phyloP scores from a whole-genome alignment of 2,329 filamentous ascomycete genomes.

The Colletotrichum sp. region DNA sequence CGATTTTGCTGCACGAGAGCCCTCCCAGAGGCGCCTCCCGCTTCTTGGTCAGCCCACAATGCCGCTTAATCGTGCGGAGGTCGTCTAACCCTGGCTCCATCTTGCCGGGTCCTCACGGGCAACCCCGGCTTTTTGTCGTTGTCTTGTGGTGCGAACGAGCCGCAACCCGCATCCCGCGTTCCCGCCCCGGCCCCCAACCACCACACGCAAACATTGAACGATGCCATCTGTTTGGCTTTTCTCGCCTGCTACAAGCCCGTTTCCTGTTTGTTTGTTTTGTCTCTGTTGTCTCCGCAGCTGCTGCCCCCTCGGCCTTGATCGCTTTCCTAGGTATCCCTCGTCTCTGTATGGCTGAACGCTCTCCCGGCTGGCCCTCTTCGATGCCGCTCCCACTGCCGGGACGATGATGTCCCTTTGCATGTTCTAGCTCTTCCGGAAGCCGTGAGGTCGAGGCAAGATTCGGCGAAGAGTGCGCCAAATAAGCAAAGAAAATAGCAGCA shows the following conservation, averaged over 20 bases:
- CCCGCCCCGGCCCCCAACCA: not conserved
- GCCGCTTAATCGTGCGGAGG: conserved; percentile 11
- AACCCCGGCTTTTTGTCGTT: not conserved
- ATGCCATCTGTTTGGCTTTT: not conserved
- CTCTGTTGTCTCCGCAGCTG: not conserved
- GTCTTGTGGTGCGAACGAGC: not conserved
- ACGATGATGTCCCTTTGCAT: not conserved
- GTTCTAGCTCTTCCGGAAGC: not conserved
- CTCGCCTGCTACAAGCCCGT: not conserved
- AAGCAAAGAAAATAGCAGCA: not conserved
- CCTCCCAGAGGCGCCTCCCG: conserved; percentile 12
- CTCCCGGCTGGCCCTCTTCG: not conserved
- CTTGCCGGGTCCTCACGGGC: not conserved
- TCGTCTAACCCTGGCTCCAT: conserved; percentile 19
- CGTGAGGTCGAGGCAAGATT: not conserved
- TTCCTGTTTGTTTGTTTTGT: not conserved
- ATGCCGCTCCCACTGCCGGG: not conserved
- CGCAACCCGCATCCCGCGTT: not conserved
- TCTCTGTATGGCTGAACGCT: not conserved
- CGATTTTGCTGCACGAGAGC: conserved; percentile 8
- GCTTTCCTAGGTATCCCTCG: not conserved
- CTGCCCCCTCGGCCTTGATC: not conserved
- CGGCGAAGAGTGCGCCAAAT: not conserved
- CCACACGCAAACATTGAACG: not conserved
- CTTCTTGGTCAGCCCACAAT: conserved; percentile 19